These are phyloP conservation scores for Nakazawaea wyomingensis DNA, from an alignment of 805 yeast species.

Conservation along the genomic window DNA sequence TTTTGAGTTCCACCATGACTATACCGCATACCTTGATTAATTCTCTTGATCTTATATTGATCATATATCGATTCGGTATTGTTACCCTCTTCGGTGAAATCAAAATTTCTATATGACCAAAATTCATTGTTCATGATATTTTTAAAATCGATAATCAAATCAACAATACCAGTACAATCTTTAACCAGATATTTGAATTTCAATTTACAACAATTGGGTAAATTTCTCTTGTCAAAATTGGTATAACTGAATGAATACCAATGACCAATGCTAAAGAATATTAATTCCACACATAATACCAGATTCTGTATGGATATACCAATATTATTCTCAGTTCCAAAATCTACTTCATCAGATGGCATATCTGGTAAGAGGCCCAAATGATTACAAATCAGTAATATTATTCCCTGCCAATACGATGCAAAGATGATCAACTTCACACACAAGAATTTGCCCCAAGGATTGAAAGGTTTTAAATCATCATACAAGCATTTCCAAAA, in stretches of 20 bases:
- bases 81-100: constrained; percentile 77
- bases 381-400: constrained; percentile 48
- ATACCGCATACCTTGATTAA: constrained; percentile 80
- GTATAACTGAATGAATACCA: constrained; percentile 76
- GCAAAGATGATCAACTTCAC: constrained; percentile 94
- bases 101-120: constrained; percentile 80
- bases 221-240: constrained; percentile 55
- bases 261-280: constrained; percentile 85
- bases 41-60: constrained; percentile 56
- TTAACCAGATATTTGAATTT: constrained; percentile 56
- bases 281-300: constrained; percentile 74
- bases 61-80: constrained; percentile 59
- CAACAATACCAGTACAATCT: constrained; percentile 76
- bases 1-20: constrained; percentile 71
- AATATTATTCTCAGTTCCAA: constrained; percentile 25
- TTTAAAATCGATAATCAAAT: constrained; percentile 72
- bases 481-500: constrained; percentile 88
- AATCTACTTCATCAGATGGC: constrained; percentile 23
- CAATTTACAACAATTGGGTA: constrained; percentile 70
- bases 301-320: constrained; percentile 73
- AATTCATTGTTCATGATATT: constrained; percentile 61
- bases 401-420: constrained; percentile 92
- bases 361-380: constrained; percentile 35
- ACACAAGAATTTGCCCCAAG: constrained; percentile 89
- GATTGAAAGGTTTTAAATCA: constrained; percentile 75